A percentile compares a stretch with the other conserved stretches of the same genome.
Evolutionary conservation across 768 basidiomycete genomes (phyloP).

Genomic region (Boletus tylopilopsis): DNA sequence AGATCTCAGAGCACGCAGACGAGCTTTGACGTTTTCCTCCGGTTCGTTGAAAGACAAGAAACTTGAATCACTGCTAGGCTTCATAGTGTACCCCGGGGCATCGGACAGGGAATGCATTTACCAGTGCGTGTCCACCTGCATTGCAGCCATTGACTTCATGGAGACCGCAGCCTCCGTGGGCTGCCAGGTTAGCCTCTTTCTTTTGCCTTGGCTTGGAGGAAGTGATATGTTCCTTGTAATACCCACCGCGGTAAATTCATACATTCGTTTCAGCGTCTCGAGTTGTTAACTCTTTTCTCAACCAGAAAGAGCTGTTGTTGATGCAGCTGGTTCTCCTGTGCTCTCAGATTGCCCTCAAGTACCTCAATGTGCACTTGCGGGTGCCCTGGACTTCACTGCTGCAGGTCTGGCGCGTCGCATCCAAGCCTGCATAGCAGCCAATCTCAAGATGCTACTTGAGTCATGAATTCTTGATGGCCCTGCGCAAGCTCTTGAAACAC

Average conservation of each 20-base stretch:
- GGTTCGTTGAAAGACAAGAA: too few relatives aligned
- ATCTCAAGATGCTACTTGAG: constrained; percentile 87
- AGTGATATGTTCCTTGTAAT: constrained; percentile 84
- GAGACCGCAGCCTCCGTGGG: too few relatives aligned
- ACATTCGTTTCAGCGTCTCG: neutral
- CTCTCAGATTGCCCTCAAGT: constrained; percentile 66
- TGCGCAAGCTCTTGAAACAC: constrained; percentile 57
- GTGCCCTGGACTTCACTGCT: constrained; percentile 79
- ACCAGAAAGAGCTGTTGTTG: constrained; percentile 83
- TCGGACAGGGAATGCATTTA: too few relatives aligned
- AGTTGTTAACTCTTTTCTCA: neutral
- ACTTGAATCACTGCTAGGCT: too few relatives aligned
- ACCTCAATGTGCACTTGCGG: constrained; percentile 68
- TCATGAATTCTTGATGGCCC: constrained; percentile 76
- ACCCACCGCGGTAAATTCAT: constrained; percentile 66
- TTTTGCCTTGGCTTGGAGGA: too few relatives aligned
- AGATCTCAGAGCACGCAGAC: too few relatives aligned
- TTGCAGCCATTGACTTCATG: too few relatives aligned
- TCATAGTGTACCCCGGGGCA: too few relatives aligned
- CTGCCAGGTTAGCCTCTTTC: too few relatives aligned
- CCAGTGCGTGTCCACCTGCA: too few relatives aligned
- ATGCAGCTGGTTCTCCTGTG: constrained; percentile 82
- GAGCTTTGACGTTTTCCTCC: too few relatives aligned
- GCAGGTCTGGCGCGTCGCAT: constrained; percentile 62
- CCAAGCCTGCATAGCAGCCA: constrained; percentile 75